These are phyloP conservation scores for Trichoderma koningiopsis DNA, from an alignment of 2,329 filamentous ascomycete genomes.

Conservation along the genomic window DNA sequence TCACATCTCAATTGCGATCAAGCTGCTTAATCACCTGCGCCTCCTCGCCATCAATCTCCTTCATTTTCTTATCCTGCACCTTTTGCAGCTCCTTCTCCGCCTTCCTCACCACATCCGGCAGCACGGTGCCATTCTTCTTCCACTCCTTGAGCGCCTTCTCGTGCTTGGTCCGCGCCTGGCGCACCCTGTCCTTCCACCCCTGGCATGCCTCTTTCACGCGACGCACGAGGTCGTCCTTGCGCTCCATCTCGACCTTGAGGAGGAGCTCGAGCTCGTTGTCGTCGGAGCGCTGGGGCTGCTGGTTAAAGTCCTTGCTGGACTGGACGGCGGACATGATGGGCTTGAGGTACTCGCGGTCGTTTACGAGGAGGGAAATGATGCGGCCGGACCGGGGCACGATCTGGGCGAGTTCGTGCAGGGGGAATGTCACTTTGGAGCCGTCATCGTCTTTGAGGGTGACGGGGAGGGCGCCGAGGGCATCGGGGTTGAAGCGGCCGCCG, in stretches of 20 bases:
- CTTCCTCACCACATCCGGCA: conserved; percentile 52
- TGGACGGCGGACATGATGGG: conserved; percentile 60
- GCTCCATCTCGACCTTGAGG: conserved; percentile 56
- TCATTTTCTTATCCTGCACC: conserved; percentile 56
- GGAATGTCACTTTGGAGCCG: conserved; percentile 40
- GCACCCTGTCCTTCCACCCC: conserved; percentile 54
- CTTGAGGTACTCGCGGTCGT: conserved; percentile 51
- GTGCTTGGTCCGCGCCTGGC: conserved; percentile 50
- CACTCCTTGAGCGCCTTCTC: conserved; percentile 54
- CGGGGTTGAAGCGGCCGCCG: conserved; percentile 57
- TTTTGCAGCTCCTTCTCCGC: conserved; percentile 52
- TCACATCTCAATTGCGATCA: conserved; percentile 31
- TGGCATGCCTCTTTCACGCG: conserved; percentile 51
- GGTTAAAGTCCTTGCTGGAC: conserved; percentile 56
- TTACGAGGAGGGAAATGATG: conserved; percentile 46
- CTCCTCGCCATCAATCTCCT: conserved; percentile 53
- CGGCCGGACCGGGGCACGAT: conserved; percentile 51
- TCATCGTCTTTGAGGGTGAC: conserved; percentile 42
- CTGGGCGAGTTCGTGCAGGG: conserved; percentile 58
- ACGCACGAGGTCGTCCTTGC: conserved; percentile 49
- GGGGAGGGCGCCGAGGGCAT: conserved; percentile 49
- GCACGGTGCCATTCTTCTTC: conserved; percentile 47
- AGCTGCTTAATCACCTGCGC: conserved; percentile 50
- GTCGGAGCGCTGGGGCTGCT: conserved; percentile 60
- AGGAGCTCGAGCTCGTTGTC: conserved; percentile 63